phyloP scores from a whole-genome alignment of 768 basidiomycete species.

The Leccinum barrowsii region DNA sequence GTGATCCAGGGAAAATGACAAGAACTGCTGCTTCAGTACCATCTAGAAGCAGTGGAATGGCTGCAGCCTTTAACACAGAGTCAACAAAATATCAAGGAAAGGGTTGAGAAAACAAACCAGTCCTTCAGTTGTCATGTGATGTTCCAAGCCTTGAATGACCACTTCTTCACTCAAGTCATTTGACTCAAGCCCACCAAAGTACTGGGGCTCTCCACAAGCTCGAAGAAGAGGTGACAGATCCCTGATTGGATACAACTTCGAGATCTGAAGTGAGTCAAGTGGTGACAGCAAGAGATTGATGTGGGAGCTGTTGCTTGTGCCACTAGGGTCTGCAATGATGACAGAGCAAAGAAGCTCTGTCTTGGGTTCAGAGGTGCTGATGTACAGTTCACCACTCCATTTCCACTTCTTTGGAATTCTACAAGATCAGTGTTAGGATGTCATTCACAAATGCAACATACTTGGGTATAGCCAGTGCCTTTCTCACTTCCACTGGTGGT shows the following conservation, averaged over 20 bases:
- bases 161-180: constrained; percentile 37
- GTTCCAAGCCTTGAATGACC: constrained; percentile 38
- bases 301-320: constrained; percentile 41
- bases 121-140: constrained; percentile 44
- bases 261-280: constrained; percentile 40
- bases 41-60: constrained; percentile 47
- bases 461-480: constrained; percentile 23
- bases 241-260: constrained; percentile 44
- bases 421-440: not conserved
- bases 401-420: constrained; percentile 63
- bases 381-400: constrained; percentile 58
- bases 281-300: constrained; percentile 47
- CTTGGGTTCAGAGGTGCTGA: constrained; percentile 34
- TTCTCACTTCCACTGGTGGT: constrained; percentile 8
- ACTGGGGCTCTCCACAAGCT: constrained; percentile 48
- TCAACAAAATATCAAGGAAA: constrained; percentile 3
- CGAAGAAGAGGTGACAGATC: constrained; percentile 47
- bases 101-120: constrained; percentile 37
- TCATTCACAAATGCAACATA: constrained; percentile 10
- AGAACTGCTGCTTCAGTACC: constrained; percentile 47
- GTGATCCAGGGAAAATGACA: constrained; percentile 48
- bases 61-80: constrained; percentile 39
- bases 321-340: constrained; percentile 43
- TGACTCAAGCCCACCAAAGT: constrained; percentile 50
- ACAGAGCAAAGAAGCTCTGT: constrained; percentile 49